phyloP scores from a whole-genome alignment of 2,329 filamentous ascomycete species.

The Aspergillus neotritici region DNA sequence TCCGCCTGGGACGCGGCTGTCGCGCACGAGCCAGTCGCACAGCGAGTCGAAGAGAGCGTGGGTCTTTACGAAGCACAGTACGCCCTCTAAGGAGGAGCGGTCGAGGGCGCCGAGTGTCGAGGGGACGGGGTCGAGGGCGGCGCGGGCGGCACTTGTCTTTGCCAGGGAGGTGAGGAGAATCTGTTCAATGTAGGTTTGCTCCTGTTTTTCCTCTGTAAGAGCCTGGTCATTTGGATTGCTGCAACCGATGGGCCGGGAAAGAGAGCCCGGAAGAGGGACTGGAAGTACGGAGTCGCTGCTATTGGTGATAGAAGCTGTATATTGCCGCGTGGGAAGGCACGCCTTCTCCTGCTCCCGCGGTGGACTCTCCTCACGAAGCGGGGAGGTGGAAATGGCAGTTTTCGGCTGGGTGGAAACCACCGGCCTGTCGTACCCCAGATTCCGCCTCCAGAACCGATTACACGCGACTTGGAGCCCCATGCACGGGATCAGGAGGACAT shows the following conservation, averaged over 20 bases:
- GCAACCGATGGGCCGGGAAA: too few species aligned
- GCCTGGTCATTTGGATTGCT: too few species aligned
- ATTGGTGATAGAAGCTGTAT: too few species aligned
- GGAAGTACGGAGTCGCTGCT: too few species aligned
- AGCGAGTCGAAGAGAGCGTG: slow-evolving; percentile 25
- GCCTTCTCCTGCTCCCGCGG: neutral
- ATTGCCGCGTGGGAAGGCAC: too few species aligned
- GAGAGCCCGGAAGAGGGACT: too few species aligned
- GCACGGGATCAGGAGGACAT: slow-evolving; percentile 48
- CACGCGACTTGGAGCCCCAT: slow-evolving; percentile 43
- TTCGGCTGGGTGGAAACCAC: slow-evolving; percentile 12
- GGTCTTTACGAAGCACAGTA: slow-evolving; percentile 20
- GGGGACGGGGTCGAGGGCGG: slow-evolving; percentile 1
- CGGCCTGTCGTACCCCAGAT: slow-evolving; percentile 45
- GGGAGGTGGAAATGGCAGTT: neutral
- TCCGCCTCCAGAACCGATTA: slow-evolving; percentile 47
- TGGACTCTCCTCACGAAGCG: neutral
- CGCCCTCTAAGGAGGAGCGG: slow-evolving; percentile 14
- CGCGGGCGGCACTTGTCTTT: slow-evolving; percentile 5
- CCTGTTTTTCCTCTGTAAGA: neutral
- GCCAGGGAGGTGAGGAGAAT: slow-evolving; percentile 8
- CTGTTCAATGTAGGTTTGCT: slow-evolving; percentile 2
- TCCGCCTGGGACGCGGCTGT: slow-evolving; percentile 12
- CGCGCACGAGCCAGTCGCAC: slow-evolving; percentile 20
- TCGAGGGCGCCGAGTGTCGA: slow-evolving; percentile 4